Evolutionary conservation across 1,284 basidiomycete genomes (phyloP).

Genomic region (Ceratobasidium sp.): DNA sequence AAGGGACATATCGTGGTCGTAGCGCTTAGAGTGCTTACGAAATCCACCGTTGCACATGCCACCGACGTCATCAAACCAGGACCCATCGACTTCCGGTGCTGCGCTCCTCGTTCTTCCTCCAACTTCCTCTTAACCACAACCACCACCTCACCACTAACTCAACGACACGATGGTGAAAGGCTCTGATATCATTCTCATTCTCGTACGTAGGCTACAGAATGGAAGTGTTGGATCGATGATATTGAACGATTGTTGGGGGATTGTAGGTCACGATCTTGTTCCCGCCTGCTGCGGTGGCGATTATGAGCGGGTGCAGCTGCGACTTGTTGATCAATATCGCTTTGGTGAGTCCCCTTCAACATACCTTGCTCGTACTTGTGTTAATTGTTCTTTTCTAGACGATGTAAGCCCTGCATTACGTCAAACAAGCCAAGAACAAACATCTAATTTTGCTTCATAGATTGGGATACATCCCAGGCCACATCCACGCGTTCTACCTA

Average conservation of each 20-base stretch:
- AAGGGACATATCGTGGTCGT: neutral
- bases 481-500: constrained; percentile 67
- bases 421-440: neutral
- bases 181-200: constrained; percentile 66
- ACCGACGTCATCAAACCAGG: constrained; percentile 21
- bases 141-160: constrained; percentile 4
- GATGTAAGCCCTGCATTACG: constrained; percentile 22
- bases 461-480: constrained; percentile 57
- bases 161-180: constrained; percentile 59
- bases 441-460: constrained; percentile 35
- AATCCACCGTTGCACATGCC: neutral
- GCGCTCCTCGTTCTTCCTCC: neutral
- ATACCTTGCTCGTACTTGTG: neutral
- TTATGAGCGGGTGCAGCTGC: constrained; percentile 63
- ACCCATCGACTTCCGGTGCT: neutral
- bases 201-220: constrained; percentile 51
- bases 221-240: neutral
- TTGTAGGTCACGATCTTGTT: constrained; percentile 80
- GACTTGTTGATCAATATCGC: constrained; percentile 63
- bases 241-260: constrained; percentile 15
- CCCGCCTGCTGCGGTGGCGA: constrained; percentile 70
- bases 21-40: neutral
- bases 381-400: constrained; percentile 25
- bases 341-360: constrained; percentile 50
- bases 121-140: constrained; percentile 10